Evolutionary conservation across 139 green algal genomes (phyloP).

Genomic region (Chlorella sp.): DNA sequence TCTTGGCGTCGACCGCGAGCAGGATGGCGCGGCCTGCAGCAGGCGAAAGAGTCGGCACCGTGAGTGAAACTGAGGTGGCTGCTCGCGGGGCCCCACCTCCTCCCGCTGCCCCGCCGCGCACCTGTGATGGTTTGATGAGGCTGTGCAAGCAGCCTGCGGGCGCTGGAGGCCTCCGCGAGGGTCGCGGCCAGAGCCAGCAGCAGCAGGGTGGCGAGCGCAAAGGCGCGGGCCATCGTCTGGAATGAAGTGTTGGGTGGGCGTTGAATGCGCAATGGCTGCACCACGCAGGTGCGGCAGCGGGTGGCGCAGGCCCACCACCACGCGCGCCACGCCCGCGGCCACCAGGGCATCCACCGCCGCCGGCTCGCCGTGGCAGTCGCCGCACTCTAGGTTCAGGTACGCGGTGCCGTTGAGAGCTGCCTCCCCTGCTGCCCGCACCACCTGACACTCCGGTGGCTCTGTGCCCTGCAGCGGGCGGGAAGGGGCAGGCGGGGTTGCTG

Average conservation of each 20-base stretch:
- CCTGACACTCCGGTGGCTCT: slow-evolving; percentile 68
- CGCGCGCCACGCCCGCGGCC: slow-evolving; percentile 71
- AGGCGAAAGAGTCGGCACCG: no score
- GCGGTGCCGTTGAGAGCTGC: slow-evolving; percentile 66
- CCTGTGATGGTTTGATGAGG: neutral
- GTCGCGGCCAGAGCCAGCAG: neutral
- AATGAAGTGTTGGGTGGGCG: no score
- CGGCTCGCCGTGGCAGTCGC: slow-evolving; percentile 88
- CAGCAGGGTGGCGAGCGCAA: neutral
- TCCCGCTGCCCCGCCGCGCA: neutral
- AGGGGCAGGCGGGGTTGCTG: neutral
- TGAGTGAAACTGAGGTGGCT: no score
- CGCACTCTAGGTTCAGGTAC: slow-evolving; percentile 95
- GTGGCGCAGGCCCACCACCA: slow-evolving; percentile 94
- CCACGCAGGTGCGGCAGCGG: slow-evolving; percentile 82
- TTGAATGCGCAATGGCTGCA: slow-evolving; percentile 52
- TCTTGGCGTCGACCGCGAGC: neutral
- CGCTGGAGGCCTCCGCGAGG: neutral
- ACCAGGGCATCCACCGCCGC: slow-evolving; percentile 75
- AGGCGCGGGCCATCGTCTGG: no score
- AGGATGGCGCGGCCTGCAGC: slow-evolving; percentile 20
- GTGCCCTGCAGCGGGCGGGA: slow-evolving; percentile 63
- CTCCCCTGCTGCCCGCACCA: slow-evolving; percentile 43
- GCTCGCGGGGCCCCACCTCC: no score
- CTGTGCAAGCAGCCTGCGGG: neutral